These are phyloP conservation scores for Phytophthora palmivora DNA, from an alignment of 352 stramenopile species.

Conservation along the genomic window DNA sequence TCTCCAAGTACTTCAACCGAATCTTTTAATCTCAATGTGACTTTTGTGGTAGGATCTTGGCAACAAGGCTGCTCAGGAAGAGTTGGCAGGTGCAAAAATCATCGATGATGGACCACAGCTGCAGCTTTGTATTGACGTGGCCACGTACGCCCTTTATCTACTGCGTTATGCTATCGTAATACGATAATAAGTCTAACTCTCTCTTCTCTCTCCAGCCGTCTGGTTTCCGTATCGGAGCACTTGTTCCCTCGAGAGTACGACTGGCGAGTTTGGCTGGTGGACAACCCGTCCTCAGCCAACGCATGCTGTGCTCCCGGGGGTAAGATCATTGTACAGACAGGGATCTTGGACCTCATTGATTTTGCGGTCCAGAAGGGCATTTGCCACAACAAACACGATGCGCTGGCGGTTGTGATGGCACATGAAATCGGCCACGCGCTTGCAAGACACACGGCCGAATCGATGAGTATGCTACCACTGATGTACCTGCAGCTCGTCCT, in stretches of 20 bases:
- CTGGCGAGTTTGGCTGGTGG: conserved; percentile 66
- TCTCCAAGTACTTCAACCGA: not conserved
- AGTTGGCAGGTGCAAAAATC: conserved; percentile 42
- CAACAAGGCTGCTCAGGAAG: conserved; percentile 51
- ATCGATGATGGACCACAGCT: conserved; percentile 55
- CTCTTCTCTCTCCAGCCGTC: conserved; percentile 37
- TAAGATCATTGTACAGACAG: conserved; percentile 77
- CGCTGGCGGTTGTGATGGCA: conserved; percentile 67
- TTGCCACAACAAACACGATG: conserved; percentile 64
- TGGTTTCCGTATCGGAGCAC: conserved; percentile 67
- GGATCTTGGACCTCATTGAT: conserved; percentile 75
- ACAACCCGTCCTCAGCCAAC: conserved; percentile 57
- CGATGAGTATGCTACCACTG: conserved; percentile 66
- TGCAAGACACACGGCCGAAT: conserved; percentile 67
- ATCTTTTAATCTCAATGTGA: too few species aligned
- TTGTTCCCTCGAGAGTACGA: conserved; percentile 74
- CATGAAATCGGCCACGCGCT: conserved; percentile 77
- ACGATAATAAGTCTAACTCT: too few species aligned
- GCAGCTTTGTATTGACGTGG: conserved; percentile 68
- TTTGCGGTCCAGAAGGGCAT: conserved; percentile 63
- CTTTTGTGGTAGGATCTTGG: conserved; percentile 54
- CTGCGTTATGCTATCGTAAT: too few species aligned
- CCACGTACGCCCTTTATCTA: conserved; percentile 46
- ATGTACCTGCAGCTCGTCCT: conserved; percentile 52
- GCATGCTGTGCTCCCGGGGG: conserved; percentile 67